Evolutionary conservation across 148 eudicot genomes (phyloP), one percentile per base, ranked within the genome.

Genomic region (Talinum fruticosum): DNA sequence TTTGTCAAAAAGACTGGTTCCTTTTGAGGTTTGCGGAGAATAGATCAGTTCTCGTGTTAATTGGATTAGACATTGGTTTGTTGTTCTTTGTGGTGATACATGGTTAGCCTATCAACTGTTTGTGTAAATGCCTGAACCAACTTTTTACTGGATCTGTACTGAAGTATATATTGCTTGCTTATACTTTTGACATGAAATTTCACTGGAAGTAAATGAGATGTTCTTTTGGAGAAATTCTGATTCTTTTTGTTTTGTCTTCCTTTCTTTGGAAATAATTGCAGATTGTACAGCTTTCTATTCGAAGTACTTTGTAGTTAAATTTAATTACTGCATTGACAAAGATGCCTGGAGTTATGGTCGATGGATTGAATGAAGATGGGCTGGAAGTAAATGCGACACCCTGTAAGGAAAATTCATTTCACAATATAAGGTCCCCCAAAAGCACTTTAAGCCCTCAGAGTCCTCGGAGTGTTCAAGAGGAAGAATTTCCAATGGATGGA

Each of bases 271-370:
- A 82, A 69, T 41, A 12, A 6, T 29, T 80, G 82, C 80, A 82
- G 87, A 82, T 73, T 79, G 77, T 54, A 61, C n/a, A 72, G 64
- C 33, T 73, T 75, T 78, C 59, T 65, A 72, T 51, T 47, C 78
- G 78, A 23, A 79, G 68, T 19, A 75, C 47, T 66, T 76, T 75
- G 65, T 66, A 32, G 66, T 72, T 76, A 33, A 33, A 77, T n/a
- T 64, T 41, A 33, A 59, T 28, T 57, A 76, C 72, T 74, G 10
- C 15, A 78, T 66, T 53, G 74, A 61, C 41, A 71, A 83, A 87
- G 79, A 96, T 93, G 97, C 93, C 97, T 84, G 97, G 94, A 61
- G 84, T 91, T 79, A 88, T 88, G 32, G 72, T 82, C 86, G 97
- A 87, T 73, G 97, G 78, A 77, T 77, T 77, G 72, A 74, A 81